These are phyloP conservation scores for Carex kokanica DNA, from an alignment of 176 grass and related monocot species.

Conservation along the genomic window DNA sequence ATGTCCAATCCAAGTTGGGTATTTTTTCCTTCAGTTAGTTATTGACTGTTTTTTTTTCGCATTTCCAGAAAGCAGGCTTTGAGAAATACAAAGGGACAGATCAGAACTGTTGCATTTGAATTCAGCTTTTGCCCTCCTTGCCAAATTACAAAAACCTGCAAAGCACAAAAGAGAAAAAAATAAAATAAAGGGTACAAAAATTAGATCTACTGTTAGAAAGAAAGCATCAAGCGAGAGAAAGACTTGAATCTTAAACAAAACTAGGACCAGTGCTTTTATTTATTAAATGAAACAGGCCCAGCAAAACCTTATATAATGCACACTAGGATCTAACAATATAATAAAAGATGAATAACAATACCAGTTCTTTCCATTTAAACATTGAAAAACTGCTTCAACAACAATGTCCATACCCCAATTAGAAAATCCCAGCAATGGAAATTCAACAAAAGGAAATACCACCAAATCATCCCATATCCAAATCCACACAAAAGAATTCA, in stretches of 20 bases:
- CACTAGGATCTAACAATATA: background rate
- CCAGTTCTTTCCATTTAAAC: background rate
- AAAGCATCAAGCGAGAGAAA: background rate
- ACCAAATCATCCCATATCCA: background rate
- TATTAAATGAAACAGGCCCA: too few relatives aligned
- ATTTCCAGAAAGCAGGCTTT: background rate
- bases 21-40: background rate
- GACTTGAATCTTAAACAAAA: slow-evolving; percentile 12
- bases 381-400: background rate
- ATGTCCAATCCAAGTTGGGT: background rate
- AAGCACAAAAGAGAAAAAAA: background rate
- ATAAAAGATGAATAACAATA: background rate
- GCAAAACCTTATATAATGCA: background rate
- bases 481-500: background rate
- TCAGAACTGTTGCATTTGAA: slow-evolving; percentile 14
- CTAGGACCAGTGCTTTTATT: background rate
- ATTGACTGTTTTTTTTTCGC: background rate
- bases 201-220: slow-evolving; percentile 8
- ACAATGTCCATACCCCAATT: background rate
- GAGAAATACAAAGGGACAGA: background rate
- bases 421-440: slow-evolving; percentile 1
- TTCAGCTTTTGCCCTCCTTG: background rate
- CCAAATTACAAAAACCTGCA: slow-evolving; percentile 2
- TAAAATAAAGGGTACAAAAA: background rate
- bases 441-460: background rate